Conservation (phyloP, 305 asterid species). For the Plantago lanceolata region DNA sequence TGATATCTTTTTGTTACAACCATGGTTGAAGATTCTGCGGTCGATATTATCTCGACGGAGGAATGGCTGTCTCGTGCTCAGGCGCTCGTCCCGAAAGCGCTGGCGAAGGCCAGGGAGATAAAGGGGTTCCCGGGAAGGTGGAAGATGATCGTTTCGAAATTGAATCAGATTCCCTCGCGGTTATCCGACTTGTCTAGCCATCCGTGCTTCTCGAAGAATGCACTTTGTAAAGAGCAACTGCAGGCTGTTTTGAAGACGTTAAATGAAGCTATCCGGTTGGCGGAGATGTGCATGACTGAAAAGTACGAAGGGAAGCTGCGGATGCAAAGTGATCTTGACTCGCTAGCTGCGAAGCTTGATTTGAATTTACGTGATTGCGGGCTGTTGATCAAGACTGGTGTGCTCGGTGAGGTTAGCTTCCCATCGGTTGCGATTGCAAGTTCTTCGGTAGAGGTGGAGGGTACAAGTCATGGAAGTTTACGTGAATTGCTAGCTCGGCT, state of each 20-base stretch:
- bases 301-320: conserved; percentile 78
- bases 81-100: conserved; percentile 63
- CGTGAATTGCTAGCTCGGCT: conserved; percentile 82
- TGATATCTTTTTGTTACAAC: conserved; percentile 11
- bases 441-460: conserved; percentile 43
- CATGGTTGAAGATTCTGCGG: conserved; percentile 52
- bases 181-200: conserved; percentile 81
- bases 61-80: conserved; percentile 74
- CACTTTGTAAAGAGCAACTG: conserved; percentile 85
- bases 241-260: conserved; percentile 66
- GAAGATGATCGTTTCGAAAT: conserved; percentile 67
- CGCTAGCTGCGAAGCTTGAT: conserved; percentile 61
- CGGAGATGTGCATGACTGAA: conserved; percentile 52
- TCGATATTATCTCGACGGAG: conserved; percentile 49
- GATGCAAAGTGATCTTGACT: conserved; percentile 87
- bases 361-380: conserved; percentile 86
- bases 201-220: conserved; percentile 78
- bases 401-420: conserved; percentile 72
- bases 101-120: conserved; percentile 61
- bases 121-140: conserved; percentile 73
- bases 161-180: conserved; percentile 59
- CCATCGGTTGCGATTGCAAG: conserved; percentile 37
- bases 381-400: conserved; percentile 79
- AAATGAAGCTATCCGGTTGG: conserved; percentile 50
- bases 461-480: conserved; percentile 36